phyloP scores from a whole-genome alignment of 495 filamentous ascomycete species.

The Hypoxylon cercidicola region DNA sequence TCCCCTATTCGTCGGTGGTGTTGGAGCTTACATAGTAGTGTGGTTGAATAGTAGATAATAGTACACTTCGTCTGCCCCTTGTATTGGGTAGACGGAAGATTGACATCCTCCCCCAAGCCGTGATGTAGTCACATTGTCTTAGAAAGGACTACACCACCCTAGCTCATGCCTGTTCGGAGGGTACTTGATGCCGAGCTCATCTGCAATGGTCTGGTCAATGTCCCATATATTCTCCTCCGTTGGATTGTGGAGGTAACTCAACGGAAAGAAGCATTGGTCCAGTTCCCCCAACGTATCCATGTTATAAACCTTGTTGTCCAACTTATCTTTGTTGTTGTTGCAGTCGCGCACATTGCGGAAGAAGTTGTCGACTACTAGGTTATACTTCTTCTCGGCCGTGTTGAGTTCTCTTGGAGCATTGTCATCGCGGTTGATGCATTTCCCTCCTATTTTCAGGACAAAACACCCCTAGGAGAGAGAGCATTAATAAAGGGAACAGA shows the following conservation, averaged over 20 bases:
- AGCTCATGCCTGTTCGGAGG: no score
- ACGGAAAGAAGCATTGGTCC: slow-evolving; percentile 4
- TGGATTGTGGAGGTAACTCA: not conserved
- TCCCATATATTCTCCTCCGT: not conserved
- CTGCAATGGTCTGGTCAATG: not conserved
- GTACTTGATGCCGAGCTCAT: not conserved
- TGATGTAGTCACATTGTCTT: no score
- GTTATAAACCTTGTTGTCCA: not conserved
- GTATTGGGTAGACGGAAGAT: no score
- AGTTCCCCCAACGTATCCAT: not conserved
- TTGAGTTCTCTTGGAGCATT: not conserved
- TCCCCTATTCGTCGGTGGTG: no score
- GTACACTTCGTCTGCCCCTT: no score
- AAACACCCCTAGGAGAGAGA: not conserved
- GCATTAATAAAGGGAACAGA: not conserved
- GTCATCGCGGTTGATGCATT: slow-evolving; percentile 5
- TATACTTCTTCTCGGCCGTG: not conserved
- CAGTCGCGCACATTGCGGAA: slow-evolving; percentile 13
- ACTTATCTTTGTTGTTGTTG: slow-evolving; percentile 1
- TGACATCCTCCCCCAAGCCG: no score
- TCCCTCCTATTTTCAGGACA: slow-evolving; percentile 6
- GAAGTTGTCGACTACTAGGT: not conserved
- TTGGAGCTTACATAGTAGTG: no score
- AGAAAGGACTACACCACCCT: no score
- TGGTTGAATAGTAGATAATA: no score